Conservation (phyloP, 139 green algal genomes). For the Asterochloris sp. region DNA sequence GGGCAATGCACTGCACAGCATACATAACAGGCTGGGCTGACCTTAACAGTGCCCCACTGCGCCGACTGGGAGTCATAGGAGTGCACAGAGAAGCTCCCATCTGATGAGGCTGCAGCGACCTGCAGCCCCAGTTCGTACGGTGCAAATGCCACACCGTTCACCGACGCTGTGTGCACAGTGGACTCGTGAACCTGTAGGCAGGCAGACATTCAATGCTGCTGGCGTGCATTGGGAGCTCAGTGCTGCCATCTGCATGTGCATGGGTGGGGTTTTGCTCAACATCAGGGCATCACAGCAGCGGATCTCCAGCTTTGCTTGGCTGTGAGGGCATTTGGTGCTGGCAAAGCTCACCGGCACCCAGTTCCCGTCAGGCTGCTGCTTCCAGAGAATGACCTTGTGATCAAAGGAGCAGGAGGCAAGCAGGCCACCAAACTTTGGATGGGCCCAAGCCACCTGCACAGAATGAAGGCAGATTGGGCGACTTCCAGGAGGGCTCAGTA, state of each 20-base stretch:
- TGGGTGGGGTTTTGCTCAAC: no score
- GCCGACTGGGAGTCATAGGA: conserved; percentile 36
- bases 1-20: no score
- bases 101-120: conserved; percentile 86
- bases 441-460: conserved; percentile 68
- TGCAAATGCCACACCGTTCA: conserved; percentile 93
- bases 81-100: conserved; percentile 82
- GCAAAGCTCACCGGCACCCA: conserved; percentile 68
- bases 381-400: conserved; percentile 90
- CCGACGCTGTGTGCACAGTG: conserved; percentile 63
- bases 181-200: conserved; percentile 41
- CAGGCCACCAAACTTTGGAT: conserved; percentile 92
- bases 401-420: conserved; percentile 94
- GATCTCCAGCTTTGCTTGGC: no score
- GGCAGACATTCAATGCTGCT: neutral
- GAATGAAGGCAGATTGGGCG: no score
- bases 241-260: no score
- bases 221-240: neutral
- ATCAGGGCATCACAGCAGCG: no score
- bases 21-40: neutral
- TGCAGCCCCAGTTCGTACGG: conserved; percentile 89
- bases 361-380: conserved; percentile 66
- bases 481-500: conserved; percentile 39
- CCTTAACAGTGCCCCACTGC: no score
- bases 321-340: neutral